Evolutionary conservation across 192 early-diverging fungal species (phyloP), one percentile per base, ranked within the genome.

Genomic region (Podila minutissima): DNA sequence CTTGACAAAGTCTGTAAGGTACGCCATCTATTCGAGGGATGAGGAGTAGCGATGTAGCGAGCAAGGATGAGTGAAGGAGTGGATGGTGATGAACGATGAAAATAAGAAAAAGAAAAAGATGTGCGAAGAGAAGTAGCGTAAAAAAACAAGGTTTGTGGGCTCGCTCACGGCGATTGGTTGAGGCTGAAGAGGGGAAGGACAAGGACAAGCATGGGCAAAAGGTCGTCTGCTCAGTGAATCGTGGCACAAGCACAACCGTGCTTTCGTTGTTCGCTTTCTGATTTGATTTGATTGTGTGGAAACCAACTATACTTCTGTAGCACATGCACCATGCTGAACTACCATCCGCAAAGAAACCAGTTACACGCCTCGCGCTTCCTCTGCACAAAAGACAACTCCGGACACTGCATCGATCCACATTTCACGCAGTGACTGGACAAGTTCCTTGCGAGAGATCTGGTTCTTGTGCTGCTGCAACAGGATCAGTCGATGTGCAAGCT

Each of bases 1-100:
- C 50, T 85, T 85, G 69, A 85, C 76, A 62, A 79, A 79, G 70
- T 79, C 76, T 48, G 63, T 67, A 53, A 79, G 64, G 64, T 79
- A 79, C 20, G 76, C 76, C 76, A 79, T 78, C 50, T 24, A 64
- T 33, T 71, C 11, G 19, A 10, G 19, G 29, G 28, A 33, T 29
- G 32, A 32, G 28, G 31, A 28, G 32, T 12, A 32, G 17, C 12
- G 29, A 33, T 29, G 64, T 51, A 19, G 64, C 41, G 8, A 19
- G 28, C 8, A 28, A 19, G 4, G 32, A 33, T 35, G 28, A 32
- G 48, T 50, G 11, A 50, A 51, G 50, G 58, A 33, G 59, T 28
- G 57, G 15, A 60, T 24, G 22, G 26, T 20, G 38, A 32, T 20
- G 38, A 32, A 66, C n/a, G 53, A 55, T 55, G 20, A 37, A 35